Evolutionary conservation across 306 rosid species (phyloP), one percentile per base, ranked within the genome.

Genomic region (Dicorynia guianensis): DNA sequence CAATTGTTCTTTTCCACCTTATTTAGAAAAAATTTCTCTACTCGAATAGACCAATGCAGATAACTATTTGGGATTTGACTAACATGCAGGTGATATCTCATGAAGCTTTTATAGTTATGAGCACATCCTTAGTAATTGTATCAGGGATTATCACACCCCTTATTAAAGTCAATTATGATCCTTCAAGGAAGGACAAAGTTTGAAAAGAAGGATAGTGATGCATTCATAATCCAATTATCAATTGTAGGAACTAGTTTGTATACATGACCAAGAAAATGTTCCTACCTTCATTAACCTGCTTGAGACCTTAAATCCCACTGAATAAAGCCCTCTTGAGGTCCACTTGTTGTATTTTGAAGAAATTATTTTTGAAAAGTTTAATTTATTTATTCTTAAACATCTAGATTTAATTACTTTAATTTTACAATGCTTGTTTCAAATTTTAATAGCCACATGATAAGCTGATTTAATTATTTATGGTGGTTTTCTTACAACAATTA

Each of bases 241-340:
- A 35, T 71, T 79, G 19, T 48, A 61, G 4, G 17, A 78, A 6
- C 71, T 82, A 15, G 75, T 79, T 9, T 79, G 84, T 74, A 11
- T 81, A 17, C 83, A 78, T 4, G 76, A 66, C 43, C 71, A 67
- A 62, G 75, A 81, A 1, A 48, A 68, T 36, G 78, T 75, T 68
- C 78, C 74, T 10, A 11, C 18, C 3, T 47, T 59, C 13, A 81
- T 81, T 14, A 76, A 79, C 75, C 74, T 85, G 13, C 86, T 82
- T 4, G 82, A 82, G 62, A 80, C 84, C 10, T 67, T 79, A 30
- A 46, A 72, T 43, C 86, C 86, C 36, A 85, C 54, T 0, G 46
- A 17, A 42, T 57, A 19, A n/a, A 71, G 59, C 42, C 89, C 72
- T 19, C 72, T 78, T 11, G 7, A 38, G 19, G 67, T 79, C 13